phyloP scores from a whole-genome alignment of 148 eudicot genomes.

The Chenopodium berlandieri region DNA sequence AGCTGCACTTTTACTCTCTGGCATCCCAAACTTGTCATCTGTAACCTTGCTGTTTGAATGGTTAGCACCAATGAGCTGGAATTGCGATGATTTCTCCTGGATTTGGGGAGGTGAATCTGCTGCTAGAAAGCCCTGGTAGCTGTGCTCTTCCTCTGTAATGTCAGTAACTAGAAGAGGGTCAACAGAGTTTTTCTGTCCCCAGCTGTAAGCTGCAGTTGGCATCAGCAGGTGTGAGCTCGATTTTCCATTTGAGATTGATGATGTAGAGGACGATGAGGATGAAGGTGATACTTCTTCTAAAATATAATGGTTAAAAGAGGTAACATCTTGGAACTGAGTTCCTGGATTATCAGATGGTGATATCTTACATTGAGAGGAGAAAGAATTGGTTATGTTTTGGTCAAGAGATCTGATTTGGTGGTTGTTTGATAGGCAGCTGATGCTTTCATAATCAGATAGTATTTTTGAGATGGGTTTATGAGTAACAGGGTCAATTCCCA shows the following conservation, averaged over 20 bases:
- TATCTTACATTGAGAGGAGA: constrained; percentile 19
- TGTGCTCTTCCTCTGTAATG: constrained; percentile 26
- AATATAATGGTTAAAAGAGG: constrained; percentile 24
- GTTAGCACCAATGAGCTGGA: background rate
- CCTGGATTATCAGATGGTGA: constrained; percentile 18
- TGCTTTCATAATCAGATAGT: constrained; percentile 61
- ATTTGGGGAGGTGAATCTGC: constrained; percentile 7
- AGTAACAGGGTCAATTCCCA: constrained; percentile 87
- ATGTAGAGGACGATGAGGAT: constrained; percentile 45
- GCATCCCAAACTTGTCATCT: background rate
- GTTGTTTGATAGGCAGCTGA: constrained; percentile 41
- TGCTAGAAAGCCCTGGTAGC: constrained; percentile 25
- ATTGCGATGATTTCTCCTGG: constrained; percentile 5
- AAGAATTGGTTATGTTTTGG: constrained; percentile 20
- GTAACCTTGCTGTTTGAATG: background rate
- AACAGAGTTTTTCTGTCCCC: constrained; percentile 33
- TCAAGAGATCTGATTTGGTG: constrained; percentile 22
- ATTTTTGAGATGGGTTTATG: constrained; percentile 80
- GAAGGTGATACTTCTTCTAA: constrained; percentile 42
- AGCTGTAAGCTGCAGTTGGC: constrained; percentile 27
- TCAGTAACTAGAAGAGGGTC: constrained; percentile 21
- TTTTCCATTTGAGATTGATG: constrained; percentile 31
- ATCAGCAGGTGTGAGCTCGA: constrained; percentile 18
- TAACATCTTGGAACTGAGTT: constrained; percentile 23
- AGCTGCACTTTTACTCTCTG: constrained; percentile 17